These are phyloP conservation scores for Trichosanthes cucumerina DNA, from an alignment of 306 rosid species.

Conservation along the genomic window DNA sequence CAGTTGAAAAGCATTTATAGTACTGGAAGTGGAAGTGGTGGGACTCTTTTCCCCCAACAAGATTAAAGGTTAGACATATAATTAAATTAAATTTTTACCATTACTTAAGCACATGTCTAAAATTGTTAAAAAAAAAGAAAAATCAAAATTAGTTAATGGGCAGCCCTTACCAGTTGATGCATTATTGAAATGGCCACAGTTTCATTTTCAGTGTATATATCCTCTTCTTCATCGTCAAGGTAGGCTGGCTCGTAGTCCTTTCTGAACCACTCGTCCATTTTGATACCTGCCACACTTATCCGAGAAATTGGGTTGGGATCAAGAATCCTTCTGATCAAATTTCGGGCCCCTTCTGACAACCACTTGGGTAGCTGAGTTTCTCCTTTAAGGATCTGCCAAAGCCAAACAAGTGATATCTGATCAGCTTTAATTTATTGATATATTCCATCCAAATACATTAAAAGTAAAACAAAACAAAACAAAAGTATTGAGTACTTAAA, in stretches of 20 bases:
- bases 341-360: constrained; percentile 59
- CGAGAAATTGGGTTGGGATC: constrained; percentile 67
- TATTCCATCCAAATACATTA: no score
- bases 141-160: background rate
- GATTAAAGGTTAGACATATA: no score
- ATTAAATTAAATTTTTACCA: no score
- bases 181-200: constrained; percentile 25
- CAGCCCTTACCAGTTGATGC: constrained; percentile 25
- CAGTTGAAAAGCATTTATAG: constrained; percentile 78
- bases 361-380: constrained; percentile 59
- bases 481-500: constrained; percentile 9
- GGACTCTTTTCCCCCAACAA: constrained; percentile 31
- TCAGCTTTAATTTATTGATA: no score
- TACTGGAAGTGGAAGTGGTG: constrained; percentile 1
- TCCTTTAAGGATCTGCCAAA: constrained; percentile 77
- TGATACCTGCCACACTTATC: constrained; percentile 52
- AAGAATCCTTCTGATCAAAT: constrained; percentile 60
- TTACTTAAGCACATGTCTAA: no score
- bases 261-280: constrained; percentile 77
- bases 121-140: background rate
- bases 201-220: constrained; percentile 21
- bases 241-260: constrained; percentile 45
- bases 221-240: constrained; percentile 66
- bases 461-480: no score
- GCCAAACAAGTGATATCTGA: no score